Conservation (phyloP, 306 rosid genomes). For the Quercus suber region DNA sequence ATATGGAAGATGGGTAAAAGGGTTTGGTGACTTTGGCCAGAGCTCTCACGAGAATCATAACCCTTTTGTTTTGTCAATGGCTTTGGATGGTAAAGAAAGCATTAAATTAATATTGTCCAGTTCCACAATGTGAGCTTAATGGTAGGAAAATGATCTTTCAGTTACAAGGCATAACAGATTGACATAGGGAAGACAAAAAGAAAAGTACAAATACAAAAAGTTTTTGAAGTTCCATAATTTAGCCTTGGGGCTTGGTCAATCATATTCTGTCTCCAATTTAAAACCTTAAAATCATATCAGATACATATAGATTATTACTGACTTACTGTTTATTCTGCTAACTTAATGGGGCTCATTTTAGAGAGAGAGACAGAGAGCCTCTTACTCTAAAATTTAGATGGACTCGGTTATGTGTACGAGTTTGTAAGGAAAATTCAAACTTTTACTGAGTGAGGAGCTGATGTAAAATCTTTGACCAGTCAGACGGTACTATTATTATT, state of each 20-base stretch:
- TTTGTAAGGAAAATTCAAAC: neutral
- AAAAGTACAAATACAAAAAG: neutral
- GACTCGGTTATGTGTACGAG: neutral
- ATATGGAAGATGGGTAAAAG: neutral
- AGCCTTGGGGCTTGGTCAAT: neutral
- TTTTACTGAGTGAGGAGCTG: neutral
- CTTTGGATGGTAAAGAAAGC: conserved; percentile 5
- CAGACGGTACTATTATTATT: neutral
- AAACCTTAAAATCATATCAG: too few species aligned
- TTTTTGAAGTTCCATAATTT: neutral
- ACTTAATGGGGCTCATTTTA: too few species aligned
- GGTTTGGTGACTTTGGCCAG: conserved; percentile 5
- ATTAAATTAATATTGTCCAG: neutral
- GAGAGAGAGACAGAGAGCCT: too few species aligned
- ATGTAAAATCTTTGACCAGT: neutral
- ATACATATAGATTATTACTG: too few species aligned
- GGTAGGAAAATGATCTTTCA: neutral
- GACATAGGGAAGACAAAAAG: neutral
- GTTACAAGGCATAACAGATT: neutral
- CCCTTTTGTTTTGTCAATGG: neutral
- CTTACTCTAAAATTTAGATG: too few species aligned
- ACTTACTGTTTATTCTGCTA: too few species aligned
- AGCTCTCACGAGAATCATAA: conserved; percentile 11
- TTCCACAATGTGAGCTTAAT: neutral
- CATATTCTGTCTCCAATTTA: neutral